These are phyloP conservation scores for Coniochaeta sp. DNA, from an alignment of 2,329 filamentous ascomycete genomes.

Conservation along the genomic window DNA sequence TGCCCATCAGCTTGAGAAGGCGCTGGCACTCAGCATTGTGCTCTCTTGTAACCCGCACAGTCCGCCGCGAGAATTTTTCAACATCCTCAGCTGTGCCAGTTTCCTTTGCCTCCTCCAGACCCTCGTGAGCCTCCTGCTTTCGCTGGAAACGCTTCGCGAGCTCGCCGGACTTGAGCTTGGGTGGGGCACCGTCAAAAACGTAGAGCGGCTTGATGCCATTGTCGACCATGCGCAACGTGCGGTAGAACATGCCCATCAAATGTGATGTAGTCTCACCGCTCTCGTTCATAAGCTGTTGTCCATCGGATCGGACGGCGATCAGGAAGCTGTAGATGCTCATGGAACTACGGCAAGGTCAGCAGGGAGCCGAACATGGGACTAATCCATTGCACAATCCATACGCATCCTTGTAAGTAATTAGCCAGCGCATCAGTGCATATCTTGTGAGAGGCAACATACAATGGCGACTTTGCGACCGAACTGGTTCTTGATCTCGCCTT, in stretches of 20 bases:
- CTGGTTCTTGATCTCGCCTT: slow-evolving; percentile 97
- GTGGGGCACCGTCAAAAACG: slow-evolving; percentile 94
- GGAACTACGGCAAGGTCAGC: slow-evolving; percentile 45
- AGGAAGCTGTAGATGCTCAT: slow-evolving; percentile 99
- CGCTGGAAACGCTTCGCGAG: slow-evolving; percentile 92
- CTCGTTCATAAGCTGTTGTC: slow-evolving; percentile 93
- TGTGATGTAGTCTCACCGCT: slow-evolving; percentile 95
- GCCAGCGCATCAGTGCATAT: neutral
- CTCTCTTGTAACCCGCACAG: slow-evolving; percentile 89
- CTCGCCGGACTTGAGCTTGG: slow-evolving; percentile 96
- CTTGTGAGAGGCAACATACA: slow-evolving; percentile 45
- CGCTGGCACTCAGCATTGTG: slow-evolving; percentile 94
- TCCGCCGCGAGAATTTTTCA: slow-evolving; percentile 91
- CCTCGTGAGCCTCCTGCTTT: slow-evolving; percentile 85
- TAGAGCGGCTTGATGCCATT: slow-evolving; percentile 98
- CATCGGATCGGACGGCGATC: slow-evolving; percentile 92
- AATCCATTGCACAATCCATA: slow-evolving; percentile 21
- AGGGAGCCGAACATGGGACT: neutral
- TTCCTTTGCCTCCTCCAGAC: slow-evolving; percentile 91
- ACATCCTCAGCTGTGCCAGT: slow-evolving; percentile 95
- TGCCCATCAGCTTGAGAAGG: slow-evolving; percentile 88
- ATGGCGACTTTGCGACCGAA: slow-evolving; percentile 98
- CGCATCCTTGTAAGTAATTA: slow-evolving; percentile 38
- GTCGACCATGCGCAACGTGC: slow-evolving; percentile 94
- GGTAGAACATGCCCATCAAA: slow-evolving; percentile 99